phyloP scores from a whole-genome alignment of 768 basidiomycete species.

The Omphalotus guepiniiformis region DNA sequence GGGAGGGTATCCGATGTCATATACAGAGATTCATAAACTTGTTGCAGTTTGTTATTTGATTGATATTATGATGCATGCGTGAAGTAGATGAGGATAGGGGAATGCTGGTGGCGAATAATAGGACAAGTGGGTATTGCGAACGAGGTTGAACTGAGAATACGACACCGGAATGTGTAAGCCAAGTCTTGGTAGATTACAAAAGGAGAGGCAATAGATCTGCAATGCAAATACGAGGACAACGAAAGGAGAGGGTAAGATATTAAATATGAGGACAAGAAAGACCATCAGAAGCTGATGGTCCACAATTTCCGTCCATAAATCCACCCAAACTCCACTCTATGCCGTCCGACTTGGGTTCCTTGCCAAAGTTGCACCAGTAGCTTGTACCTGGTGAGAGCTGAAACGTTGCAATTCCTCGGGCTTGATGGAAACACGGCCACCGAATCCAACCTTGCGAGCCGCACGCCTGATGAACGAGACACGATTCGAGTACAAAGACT shows the following conservation, averaged over 20 bases:
- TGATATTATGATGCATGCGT: slow-evolving; percentile 6
- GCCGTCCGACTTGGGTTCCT: slow-evolving; percentile 67
- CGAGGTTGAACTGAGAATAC: too few species aligned
- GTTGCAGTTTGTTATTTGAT: slow-evolving; percentile 3
- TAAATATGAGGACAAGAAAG: slow-evolving; percentile 1
- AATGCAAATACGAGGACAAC: neutral
- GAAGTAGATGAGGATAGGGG: slow-evolving; percentile 6
- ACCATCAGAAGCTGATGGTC: neutral
- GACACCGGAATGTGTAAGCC: neutral
- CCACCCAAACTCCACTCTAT: slow-evolving; percentile 9
- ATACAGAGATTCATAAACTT: slow-evolving; percentile 7
- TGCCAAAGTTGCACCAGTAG: slow-evolving; percentile 73
- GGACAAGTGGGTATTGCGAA: slow-evolving; percentile 7
- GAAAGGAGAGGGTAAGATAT: neutral
- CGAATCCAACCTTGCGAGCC: slow-evolving; percentile 85
- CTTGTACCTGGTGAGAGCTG: slow-evolving; percentile 79
- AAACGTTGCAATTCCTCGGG: slow-evolving; percentile 84
- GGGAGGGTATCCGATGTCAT: slow-evolving; percentile 6
- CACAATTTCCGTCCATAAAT: slow-evolving; percentile 5
- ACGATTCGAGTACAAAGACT: slow-evolving; percentile 93
- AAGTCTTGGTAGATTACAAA: slow-evolving; percentile 1
- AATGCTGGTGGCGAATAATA: slow-evolving; percentile 4
- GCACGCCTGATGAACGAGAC: slow-evolving; percentile 90
- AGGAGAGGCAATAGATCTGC: slow-evolving; percentile 1
- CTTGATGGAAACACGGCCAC: slow-evolving; percentile 73